Conservation (phyloP, 768 basidiomycete species). For the Russula vinacea region DNA sequence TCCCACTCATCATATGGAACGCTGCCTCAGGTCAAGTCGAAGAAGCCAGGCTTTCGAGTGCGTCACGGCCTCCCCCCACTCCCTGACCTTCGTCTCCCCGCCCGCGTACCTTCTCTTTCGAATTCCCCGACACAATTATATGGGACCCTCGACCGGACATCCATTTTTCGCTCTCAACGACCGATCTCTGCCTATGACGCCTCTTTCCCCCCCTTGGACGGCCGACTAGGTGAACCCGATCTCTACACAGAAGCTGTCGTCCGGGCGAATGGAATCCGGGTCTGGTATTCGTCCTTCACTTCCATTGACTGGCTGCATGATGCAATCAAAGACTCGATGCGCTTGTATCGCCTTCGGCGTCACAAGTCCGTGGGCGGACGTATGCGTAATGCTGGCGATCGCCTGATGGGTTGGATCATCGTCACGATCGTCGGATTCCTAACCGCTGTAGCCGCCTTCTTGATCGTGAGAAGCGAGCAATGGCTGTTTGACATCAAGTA, state of each 20-base stretch:
- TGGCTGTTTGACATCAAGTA: conserved; percentile 91
- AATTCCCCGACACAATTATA: conserved; percentile 39
- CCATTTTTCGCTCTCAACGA: conserved; percentile 47
- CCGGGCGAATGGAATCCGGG: conserved; percentile 81
- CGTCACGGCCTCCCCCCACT: conserved; percentile 42
- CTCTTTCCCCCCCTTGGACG: conserved; percentile 37
- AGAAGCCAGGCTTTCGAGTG: conserved; percentile 33
- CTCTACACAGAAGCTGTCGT: conserved; percentile 48
- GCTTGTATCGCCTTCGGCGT: conserved; percentile 67
- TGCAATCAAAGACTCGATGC: conserved; percentile 87
- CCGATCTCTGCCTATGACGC: conserved; percentile 76
- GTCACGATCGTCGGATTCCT: conserved; percentile 86
- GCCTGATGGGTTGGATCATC: conserved; percentile 82
- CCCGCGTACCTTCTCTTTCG: conserved; percentile 31
- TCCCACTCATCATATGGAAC: conserved; percentile 55
- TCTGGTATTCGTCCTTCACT: conserved; percentile 89
- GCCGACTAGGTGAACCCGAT: conserved; percentile 36
- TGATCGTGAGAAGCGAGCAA: conserved; percentile 82
- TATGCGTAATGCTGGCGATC: conserved; percentile 62
- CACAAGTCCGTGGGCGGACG: conserved; percentile 68
- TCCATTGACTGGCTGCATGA: conserved; percentile 98
- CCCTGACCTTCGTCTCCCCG: conserved; percentile 38
- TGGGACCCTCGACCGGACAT: conserved; percentile 36
- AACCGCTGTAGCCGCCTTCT: conserved; percentile 81
- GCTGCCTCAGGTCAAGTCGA: conserved; percentile 30